Percentiles rank a stretch among this genome's conserved stretches.
These are phyloP conservation scores for Microstegium vimineum DNA, from an alignment of 176 grass and related monocot genomes.

Conservation along the genomic window DNA sequence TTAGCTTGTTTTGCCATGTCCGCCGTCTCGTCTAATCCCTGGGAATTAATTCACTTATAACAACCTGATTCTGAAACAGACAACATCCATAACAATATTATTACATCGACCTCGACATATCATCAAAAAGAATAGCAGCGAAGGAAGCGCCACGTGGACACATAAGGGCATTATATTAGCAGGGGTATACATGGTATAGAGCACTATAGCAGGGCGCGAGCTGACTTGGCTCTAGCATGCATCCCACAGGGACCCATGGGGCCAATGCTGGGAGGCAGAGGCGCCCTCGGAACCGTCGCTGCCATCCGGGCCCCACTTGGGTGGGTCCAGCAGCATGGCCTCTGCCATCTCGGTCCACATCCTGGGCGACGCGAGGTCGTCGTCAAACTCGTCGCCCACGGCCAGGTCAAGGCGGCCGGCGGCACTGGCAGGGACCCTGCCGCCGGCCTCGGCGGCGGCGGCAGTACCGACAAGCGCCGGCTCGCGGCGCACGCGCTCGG, in stretches of 20 bases:
- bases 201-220: background rate
- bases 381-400: slow-evolving; percentile 26
- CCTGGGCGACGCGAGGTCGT: slow-evolving; percentile 46
- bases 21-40: background rate
- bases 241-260: slow-evolving; percentile 44
- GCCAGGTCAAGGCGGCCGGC: background rate
- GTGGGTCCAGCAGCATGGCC: slow-evolving; percentile 63
- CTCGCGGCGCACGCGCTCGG: slow-evolving; percentile 34
- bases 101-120: background rate
- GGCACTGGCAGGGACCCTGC: background rate
- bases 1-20: background rate
- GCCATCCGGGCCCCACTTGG: slow-evolving; percentile 39
- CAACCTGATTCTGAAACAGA: background rate
- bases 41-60: background rate
- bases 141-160: slow-evolving; percentile 7
- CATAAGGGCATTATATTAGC: background rate
- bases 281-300: slow-evolving; percentile 24
- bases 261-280: slow-evolving; percentile 26
- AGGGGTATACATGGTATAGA: no score
- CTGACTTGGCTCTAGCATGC: background rate
- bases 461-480: slow-evolving; percentile 22
- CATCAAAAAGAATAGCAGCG: background rate
- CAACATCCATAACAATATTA: background rate
- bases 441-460: background rate
- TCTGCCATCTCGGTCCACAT: slow-evolving; percentile 64